These are phyloP conservation scores for Alternaria sp. DNA, from an alignment of 2,329 filamentous ascomycete genomes.

Conservation along the genomic window DNA sequence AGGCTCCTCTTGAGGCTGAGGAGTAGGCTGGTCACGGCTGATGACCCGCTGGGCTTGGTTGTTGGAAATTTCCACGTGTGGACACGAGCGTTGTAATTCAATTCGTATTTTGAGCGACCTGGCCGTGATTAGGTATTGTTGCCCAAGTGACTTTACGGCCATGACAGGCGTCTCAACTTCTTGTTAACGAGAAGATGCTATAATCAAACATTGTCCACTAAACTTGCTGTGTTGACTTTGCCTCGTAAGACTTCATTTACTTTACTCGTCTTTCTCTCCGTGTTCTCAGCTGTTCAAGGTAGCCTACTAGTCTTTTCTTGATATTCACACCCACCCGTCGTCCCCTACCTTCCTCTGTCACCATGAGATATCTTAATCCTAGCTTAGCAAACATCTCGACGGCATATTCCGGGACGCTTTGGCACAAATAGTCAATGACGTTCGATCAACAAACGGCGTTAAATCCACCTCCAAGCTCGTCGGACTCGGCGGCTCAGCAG, in stretches of 20 bases:
- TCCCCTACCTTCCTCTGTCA: conserved; percentile 62
- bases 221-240: not conserved
- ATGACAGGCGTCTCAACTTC: conserved; percentile 38
- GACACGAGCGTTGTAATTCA: conserved; percentile 27
- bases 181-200: conserved; percentile 50
- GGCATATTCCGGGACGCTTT: conserved; percentile 65
- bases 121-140: conserved; percentile 18
- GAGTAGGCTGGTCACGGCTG: conserved; percentile 56
- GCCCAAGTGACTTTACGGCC: not conserved
- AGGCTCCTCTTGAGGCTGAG: conserved; percentile 75
- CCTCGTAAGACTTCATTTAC: not conserved
- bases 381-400: conserved; percentile 69
- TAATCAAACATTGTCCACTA: conserved; percentile 33
- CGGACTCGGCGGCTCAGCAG: conserved; percentile 36
- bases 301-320: conserved; percentile 66
- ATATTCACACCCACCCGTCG: conserved; percentile 63
- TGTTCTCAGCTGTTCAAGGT: conserved; percentile 54
- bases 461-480: conserved; percentile 53
- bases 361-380: conserved; percentile 64
- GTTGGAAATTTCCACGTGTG: conserved; percentile 27
- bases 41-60: conserved; percentile 31
- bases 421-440: conserved; percentile 60
- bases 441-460: conserved; percentile 62
- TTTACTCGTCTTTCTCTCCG: not conserved
- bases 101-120: conserved; percentile 42